Percentiles rank a stretch among this genome's conserved stretches.
Conservation (phyloP, 495 filamentous ascomycete species). For the Penicillium desertorum region DNA sequence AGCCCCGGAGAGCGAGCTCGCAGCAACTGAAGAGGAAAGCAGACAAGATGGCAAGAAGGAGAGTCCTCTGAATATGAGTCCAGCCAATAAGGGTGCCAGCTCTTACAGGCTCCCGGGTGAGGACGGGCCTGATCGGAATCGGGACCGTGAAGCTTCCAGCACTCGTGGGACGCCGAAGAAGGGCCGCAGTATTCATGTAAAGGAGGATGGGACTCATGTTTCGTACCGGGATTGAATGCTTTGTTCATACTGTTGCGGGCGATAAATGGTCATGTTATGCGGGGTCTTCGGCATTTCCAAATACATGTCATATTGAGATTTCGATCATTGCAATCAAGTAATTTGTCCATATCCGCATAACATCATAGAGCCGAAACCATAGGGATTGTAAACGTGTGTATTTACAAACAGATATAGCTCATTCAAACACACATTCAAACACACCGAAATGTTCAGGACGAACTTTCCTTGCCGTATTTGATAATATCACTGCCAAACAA, state of each 20-base stretch:
- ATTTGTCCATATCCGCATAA: not conserved
- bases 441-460: not conserved
- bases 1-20: constrained; percentile 53
- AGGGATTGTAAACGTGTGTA: not conserved
- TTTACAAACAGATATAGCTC: not conserved
- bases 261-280: not conserved
- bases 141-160: constrained; percentile 43
- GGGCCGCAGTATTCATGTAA: constrained; percentile 36
- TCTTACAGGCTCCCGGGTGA: constrained; percentile 45
- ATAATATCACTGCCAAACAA: constrained; percentile 42
- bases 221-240: constrained; percentile 16
- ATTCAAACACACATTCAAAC: not conserved
- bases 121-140: constrained; percentile 48
- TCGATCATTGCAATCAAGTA: constrained; percentile 1
- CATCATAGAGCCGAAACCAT: not conserved
- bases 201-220: constrained; percentile 34
- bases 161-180: constrained; percentile 49
- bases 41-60: constrained; percentile 27
- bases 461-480: constrained; percentile 28
- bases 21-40: constrained; percentile 38
- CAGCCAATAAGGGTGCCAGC: constrained; percentile 60
- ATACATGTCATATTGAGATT: constrained; percentile 1
- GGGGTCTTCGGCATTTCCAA: not conserved
- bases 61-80: constrained; percentile 58
- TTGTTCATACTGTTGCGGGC: not conserved